Evolutionary conservation across 176 grass and related monocot genomes (phyloP).

Genomic region (Aegilops bicornis): DNA sequence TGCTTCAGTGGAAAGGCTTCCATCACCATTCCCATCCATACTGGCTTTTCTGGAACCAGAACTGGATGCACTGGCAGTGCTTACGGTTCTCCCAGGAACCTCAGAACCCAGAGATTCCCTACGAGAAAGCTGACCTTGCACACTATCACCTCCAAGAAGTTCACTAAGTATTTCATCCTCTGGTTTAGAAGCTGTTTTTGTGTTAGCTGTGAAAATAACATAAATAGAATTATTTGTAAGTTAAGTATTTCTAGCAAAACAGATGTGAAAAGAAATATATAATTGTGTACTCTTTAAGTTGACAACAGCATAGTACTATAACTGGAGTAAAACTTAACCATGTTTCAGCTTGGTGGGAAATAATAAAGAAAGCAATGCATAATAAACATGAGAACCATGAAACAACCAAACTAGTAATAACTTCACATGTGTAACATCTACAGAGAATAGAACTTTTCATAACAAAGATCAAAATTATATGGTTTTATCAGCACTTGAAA

Average conservation of each 20-base stretch:
- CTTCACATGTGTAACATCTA: background rate
- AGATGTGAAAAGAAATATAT: background rate
- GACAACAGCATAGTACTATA: background rate
- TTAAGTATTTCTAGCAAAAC: background rate
- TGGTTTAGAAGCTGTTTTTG: conserved; percentile 45
- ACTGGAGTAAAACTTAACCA: background rate
- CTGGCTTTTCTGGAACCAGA: conserved; percentile 47
- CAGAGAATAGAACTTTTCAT: background rate
- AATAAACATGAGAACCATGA: conserved; percentile 6
- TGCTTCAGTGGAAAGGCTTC: conserved; percentile 44
- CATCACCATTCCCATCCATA: conserved; percentile 31
- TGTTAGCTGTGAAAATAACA: conserved; percentile 43
- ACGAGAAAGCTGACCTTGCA: conserved; percentile 32
- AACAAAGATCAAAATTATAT: conserved; percentile 11
- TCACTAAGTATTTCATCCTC: conserved; percentile 64
- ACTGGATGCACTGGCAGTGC: conserved; percentile 31
- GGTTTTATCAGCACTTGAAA: conserved; percentile 16
- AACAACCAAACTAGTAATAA: background rate
- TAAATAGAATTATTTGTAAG: conserved; percentile 7
- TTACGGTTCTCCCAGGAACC: conserved; percentile 27
- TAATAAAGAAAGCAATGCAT: background rate
- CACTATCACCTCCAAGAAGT: conserved; percentile 62
- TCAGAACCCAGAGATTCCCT: conserved; percentile 32
- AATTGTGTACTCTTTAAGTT: background rate
- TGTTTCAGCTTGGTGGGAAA: background rate